These are phyloP conservation scores for Blastocystis sp. DNA, from an alignment of 352 stramenopile genomes.

Conservation along the genomic window DNA sequence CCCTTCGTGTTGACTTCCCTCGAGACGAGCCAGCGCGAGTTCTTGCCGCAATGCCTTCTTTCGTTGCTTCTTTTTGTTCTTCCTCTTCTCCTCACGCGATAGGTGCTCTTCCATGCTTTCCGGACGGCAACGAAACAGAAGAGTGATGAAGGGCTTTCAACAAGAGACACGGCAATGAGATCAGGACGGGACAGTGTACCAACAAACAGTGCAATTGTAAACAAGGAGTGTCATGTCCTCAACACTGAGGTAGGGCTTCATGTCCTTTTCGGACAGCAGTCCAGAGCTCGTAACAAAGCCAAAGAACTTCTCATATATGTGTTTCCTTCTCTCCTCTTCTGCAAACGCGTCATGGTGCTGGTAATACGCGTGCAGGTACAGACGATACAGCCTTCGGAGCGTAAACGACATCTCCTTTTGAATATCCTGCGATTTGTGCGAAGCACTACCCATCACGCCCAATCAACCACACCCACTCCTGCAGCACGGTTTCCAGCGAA, in stretches of 20 bases:
- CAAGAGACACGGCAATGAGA: too few relatives aligned
- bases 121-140: too few relatives aligned
- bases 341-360: conserved; percentile 29
- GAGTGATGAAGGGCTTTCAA: too few relatives aligned
- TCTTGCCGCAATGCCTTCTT: conserved; percentile 18
- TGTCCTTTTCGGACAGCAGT: conserved; percentile 51
- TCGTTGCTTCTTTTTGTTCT: conserved; percentile 62
- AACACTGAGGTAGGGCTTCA: conserved; percentile 41
- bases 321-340: conserved; percentile 1
- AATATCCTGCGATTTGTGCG: neutral
- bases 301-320: conserved; percentile 59
- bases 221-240: conserved; percentile 24
- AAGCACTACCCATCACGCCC: neutral
- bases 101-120: conserved; percentile 12
- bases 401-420: conserved; percentile 28
- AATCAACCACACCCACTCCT: neutral
- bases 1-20: neutral
- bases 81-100: conserved; percentile 58
- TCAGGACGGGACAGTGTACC: neutral
- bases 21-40: neutral
- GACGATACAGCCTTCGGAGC: conserved; percentile 39
- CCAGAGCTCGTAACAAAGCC: neutral
- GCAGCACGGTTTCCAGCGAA: neutral
- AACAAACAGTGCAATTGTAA: conserved; percentile 35
- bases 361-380: conserved; percentile 58